phyloP scores from a whole-genome alignment of 1,284 basidiomycete species.

The Gomphus bonarii region DNA sequence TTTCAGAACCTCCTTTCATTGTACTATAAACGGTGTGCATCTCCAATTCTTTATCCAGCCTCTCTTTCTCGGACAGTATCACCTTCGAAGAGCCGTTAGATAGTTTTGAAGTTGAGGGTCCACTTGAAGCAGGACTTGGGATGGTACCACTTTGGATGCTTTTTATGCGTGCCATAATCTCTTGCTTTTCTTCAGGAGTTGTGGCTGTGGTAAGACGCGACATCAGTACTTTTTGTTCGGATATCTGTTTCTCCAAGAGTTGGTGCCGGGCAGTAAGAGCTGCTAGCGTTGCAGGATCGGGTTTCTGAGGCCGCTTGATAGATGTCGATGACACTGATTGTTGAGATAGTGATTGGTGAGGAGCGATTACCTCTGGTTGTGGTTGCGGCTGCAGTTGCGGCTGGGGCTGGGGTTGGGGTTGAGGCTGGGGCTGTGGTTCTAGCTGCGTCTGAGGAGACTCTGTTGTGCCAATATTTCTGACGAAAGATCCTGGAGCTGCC shows the following conservation, averaged over 20 bases:
- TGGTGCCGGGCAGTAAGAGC: constrained; percentile 65
- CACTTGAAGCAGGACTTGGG: constrained; percentile 21
- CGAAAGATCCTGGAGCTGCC: constrained; percentile 63
- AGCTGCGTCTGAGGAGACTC: constrained; percentile 18
- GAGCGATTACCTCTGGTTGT: constrained; percentile 19
- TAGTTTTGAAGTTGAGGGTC: constrained; percentile 22
- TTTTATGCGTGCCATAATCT: constrained; percentile 67
- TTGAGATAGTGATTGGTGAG: constrained; percentile 18
- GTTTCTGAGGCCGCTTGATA: constrained; percentile 17
- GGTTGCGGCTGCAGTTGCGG: constrained; percentile 16
- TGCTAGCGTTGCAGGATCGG: constrained; percentile 28
- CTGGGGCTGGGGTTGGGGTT: constrained; percentile 21
- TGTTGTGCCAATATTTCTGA: constrained; percentile 46
- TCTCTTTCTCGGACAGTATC: constrained; percentile 38
- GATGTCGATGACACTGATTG: constrained; percentile 16
- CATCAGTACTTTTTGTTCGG: constrained; percentile 86
- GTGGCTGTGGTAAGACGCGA: constrained; percentile 54
- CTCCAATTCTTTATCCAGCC: constrained; percentile 69
- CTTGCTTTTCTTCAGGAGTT: constrained; percentile 66
- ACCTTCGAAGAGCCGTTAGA: constrained; percentile 19
- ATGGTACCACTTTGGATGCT: constrained; percentile 79
- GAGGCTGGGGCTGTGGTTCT: constrained; percentile 17
- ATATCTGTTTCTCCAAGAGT: constrained; percentile 73
- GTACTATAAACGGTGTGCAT: constrained; percentile 33
- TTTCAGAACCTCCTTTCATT: constrained; percentile 26